Conservation (phyloP, 768 basidiomycete genomes). For the Tulasnella sp. region DNA sequence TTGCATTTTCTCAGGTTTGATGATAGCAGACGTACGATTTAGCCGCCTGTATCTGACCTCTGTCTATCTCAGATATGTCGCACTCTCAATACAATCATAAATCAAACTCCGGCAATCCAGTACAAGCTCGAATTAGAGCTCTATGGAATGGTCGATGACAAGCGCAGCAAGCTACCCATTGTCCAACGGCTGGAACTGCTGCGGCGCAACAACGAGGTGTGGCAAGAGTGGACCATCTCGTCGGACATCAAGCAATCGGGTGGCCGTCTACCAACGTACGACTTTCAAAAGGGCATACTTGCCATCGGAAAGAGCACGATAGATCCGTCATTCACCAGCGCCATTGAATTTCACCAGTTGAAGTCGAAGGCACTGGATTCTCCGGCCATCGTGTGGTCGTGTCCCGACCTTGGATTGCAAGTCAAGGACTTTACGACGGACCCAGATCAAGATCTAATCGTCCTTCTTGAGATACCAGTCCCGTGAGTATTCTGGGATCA, state of each 20-base stretch:
- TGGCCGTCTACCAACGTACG: not conserved
- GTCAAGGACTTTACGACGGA: conserved; percentile 5
- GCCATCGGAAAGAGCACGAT: not conserved
- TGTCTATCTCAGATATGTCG: not conserved
- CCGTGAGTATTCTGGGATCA: not conserved
- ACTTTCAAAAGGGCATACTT: conserved; percentile 4
- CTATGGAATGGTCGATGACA: not conserved
- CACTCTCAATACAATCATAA: not conserved
- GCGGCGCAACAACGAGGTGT: not conserved
- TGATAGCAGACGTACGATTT: not conserved
- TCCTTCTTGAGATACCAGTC: not conserved
- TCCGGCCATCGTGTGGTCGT: not conserved
- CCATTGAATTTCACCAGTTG: not conserved
- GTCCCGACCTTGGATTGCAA: not conserved
- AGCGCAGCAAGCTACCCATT: not conserved
- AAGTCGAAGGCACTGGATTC: not conserved
- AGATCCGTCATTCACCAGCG: not conserved
- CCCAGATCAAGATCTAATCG: not conserved
- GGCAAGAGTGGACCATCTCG: not conserved
- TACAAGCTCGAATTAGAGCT: not conserved
- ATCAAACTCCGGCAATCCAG: not conserved
- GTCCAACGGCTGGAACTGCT: not conserved
- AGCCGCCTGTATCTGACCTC: not conserved
- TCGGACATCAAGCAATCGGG: not conserved
- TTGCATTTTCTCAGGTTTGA: not conserved